Evolutionary conservation across 2,329 filamentous ascomycete genomes (phyloP), one percentile per base, ranked within the genome.

Genomic region (Drechslerella dactyloides): DNA sequence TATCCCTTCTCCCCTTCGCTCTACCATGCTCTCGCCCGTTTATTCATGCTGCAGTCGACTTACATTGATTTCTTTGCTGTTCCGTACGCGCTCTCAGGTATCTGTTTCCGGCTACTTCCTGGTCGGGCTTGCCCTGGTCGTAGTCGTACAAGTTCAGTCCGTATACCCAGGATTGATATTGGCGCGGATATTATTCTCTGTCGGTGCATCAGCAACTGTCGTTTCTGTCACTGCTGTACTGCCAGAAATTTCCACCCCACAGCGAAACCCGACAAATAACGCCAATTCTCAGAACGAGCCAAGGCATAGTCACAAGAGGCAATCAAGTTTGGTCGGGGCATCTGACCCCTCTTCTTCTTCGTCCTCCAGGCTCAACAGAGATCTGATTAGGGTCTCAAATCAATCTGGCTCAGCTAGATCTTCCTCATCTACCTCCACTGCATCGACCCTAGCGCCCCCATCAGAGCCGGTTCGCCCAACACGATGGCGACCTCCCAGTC

Each of bases 121-220:
- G 75, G 89, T 97, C 61, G 92, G 89, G 0, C 74, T 92, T 11
- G 86, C 91, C 19, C 81, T 99, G 70, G 85, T 89, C 51, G 79
- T 92, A 13, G 90, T 96, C 77, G 93, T 97, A 24, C 91, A 96
- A 83, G 91, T 91, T 27, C 84, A 83, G 75, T 91, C 93, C 80
- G 86, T 97, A 7, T 97, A 96, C 80, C 93, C 94, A 8, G 89
- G 96, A 79, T 82, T 99, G 75, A 82, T 97, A 61, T 82, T 97
- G 46, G 92, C 90, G 61, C 85, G 94, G 75, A 82, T 97, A 56
- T 82, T 96, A 62, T 99, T 99, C 80, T 94, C 93, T 75, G 76
- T 97, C 17, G 94, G 94, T 23, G 94, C 90, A 19, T 92, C 93
- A n/a, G 94, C 93, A 21, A 87, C 69, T 6, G 61, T 66, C 10